Base-by-base conservation (phyloP, 768 basidiomycete species). In the Sutorius australiensis region DNA sequence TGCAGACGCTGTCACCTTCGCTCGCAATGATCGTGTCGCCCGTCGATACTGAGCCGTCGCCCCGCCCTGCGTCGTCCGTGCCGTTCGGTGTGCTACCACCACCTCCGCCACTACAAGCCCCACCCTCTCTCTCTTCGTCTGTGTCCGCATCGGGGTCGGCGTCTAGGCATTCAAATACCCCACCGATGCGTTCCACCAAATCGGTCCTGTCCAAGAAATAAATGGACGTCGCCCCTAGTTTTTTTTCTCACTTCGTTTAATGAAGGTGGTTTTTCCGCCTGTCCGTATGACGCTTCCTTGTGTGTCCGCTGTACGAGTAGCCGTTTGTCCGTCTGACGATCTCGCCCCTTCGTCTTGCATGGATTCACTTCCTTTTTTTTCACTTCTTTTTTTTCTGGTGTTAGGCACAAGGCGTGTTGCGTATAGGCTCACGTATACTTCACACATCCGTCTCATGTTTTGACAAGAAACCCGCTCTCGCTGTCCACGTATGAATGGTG, bases 21-120 rank as follows among this genome's bases (percentile, higher is more conserved):
- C 64, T 70, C 8, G 68, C 68, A 10, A 70, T 72, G 68, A 70
- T 70, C 37, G 68, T 70, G 28, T 69, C 68, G 24, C 68, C 68
- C 6, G 59, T 69, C 24, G 68, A 70, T 37, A 59, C 68, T 0
- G 68, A 72, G 34, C 68, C 68, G 1, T 70, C 68, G 19, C 64
- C 68, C 27, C 68, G 70, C n/a, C 54, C 61, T 1, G 55, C 64
- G n/a, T 59, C 69, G 21, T 66, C 70, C 2, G 55, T 65, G 21
- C 32, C 66, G 9, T 71, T 48, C 19, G 51, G 46, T 17, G 51
- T 53, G 24, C 55, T 55, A 3, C 54, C 56, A 3, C 43, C 50
- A 2, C 64, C 51, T 1, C 59, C 67, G 4, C 61, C 56, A 50
- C 39, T 45, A 16, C 53, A 50, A 44, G 51, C 50, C 9, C 49